Base-by-base conservation (phyloP, 2,329 filamentous ascomycete genomes). In the Aspergillus ustus region DNA sequence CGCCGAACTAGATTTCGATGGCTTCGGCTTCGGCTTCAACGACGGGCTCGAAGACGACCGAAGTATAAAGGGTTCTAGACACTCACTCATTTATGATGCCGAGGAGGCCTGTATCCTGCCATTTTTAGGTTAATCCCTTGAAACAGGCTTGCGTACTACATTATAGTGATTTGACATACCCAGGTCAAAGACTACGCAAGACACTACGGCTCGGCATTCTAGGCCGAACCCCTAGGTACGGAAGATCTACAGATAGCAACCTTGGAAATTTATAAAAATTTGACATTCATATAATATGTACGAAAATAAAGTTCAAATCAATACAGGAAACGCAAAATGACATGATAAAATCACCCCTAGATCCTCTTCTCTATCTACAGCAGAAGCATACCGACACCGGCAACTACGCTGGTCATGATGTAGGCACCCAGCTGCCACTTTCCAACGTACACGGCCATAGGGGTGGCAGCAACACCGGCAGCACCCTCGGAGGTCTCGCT, bases 351-450 rank as follows among this genome's bases (percentile, higher is more conserved):
- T 19, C 49, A 31, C 34, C 54, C 45, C 52, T 45, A 53, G n/a
- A 29, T 17, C 25, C 25, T 25, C 15, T 40, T 43, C 5, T 20
- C n/a, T 11, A 40, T 55, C 72, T 81, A 83, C 72, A 83, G 72
- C 67, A 82, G 66, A 64, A 83, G 74, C 80, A 83, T 82, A 60
- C 78, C 78, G 55, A 73, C 73, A 63, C 80, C 81, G 58, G 79
- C 77, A 46, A 79, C 67, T 48, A 80, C 60, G 45, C 80, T 80
- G 56, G 75, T 73, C 50, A 79, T 65, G n/a, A 80, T 57, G 68
- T 82, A 83, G 15, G 74, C 77, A 57, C 75, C 79, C 52, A 82
- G 63, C 61, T 80, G 76, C 70, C 78, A 67, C 49, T 70, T 61
- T 46, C 78, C 79, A 60, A 82, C 69, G 62, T 75, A 70, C 31